These are phyloP conservation scores for Phytophthora europaea DNA, from an alignment of 352 stramenopile genomes.

Conservation along the genomic window DNA sequence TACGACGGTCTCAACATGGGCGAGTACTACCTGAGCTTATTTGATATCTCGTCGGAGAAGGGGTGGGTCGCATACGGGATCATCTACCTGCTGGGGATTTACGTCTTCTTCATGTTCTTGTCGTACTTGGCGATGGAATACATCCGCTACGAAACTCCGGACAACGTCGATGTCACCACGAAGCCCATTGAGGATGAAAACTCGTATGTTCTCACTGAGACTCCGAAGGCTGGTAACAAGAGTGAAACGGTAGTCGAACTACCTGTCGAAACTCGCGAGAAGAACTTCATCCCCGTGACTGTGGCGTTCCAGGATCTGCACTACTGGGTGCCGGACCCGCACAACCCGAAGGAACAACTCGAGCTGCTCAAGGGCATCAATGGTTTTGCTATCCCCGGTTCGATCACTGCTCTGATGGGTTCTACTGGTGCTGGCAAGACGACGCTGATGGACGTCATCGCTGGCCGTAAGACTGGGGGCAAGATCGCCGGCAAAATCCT, in stretches of 20 bases:
- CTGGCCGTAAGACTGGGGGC: constrained; percentile 3
- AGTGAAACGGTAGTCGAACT: neutral
- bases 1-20: constrained; percentile 33
- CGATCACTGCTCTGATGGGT: neutral
- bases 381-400: constrained; percentile 3
- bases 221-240: neutral
- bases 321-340: constrained; percentile 12
- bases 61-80: constrained; percentile 19
- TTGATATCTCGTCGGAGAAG: constrained; percentile 7
- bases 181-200: neutral
- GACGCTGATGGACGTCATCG: neutral
- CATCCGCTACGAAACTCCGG: constrained; percentile 3
- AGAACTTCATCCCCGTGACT: constrained; percentile 21
- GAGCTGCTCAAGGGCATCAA: constrained; percentile 19
- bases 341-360: constrained; percentile 13
- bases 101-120: constrained; percentile 17
- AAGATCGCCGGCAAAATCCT: constrained; percentile 10
- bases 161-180: neutral
- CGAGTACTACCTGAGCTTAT: constrained; percentile 38
- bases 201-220: constrained; percentile 3
- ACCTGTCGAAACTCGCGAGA: constrained; percentile 2
- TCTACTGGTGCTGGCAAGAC: neutral
- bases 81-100: constrained; percentile 17
- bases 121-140: constrained; percentile 4
- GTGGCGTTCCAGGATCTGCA: constrained; percentile 26